Conservation (phyloP, 2,329 filamentous ascomycete species). For the Penicillium sp. region DNA sequence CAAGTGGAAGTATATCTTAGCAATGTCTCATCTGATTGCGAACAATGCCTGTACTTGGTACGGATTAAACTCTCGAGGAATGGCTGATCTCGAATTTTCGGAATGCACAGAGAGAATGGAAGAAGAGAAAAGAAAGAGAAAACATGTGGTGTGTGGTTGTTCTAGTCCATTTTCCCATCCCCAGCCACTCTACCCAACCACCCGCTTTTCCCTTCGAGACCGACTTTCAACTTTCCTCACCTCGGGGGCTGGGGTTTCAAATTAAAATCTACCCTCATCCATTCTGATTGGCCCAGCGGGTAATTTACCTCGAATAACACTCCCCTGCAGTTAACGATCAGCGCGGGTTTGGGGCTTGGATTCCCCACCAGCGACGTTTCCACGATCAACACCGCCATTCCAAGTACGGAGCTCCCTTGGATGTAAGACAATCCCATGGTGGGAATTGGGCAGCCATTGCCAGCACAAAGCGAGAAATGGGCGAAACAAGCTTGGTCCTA, state of each 20-base stretch:
- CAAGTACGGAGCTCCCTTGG: background rate
- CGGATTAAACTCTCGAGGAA: too few species aligned
- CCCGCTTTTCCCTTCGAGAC: constrained; percentile 29
- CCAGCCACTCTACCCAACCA: constrained; percentile 36
- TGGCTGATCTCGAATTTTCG: constrained; percentile 6
- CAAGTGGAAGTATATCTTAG: background rate
- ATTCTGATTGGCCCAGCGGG: background rate
- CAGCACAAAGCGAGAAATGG: background rate
- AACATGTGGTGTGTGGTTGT: constrained; percentile 8
- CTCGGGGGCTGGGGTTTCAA: constrained; percentile 23
- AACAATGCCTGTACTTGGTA: too few species aligned
- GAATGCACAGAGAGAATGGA: constrained; percentile 10
- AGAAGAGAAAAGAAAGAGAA: constrained; percentile 14
- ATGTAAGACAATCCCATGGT: background rate
- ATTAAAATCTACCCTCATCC: background rate
- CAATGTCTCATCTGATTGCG: constrained; percentile 2
- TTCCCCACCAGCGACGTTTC: background rate
- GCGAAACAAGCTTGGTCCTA: background rate
- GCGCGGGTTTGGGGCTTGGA: background rate
- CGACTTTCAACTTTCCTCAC: background rate
- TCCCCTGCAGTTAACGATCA: background rate
- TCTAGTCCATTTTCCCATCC: constrained; percentile 12
- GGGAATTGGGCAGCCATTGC: background rate
- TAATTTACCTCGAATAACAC: background rate
- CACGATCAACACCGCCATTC: constrained; percentile 8